Evolutionary conservation across 2,329 filamentous ascomycete species (phyloP), one percentile per base, ranked within the genome.

Genomic region (Scytalidium lignicola): DNA sequence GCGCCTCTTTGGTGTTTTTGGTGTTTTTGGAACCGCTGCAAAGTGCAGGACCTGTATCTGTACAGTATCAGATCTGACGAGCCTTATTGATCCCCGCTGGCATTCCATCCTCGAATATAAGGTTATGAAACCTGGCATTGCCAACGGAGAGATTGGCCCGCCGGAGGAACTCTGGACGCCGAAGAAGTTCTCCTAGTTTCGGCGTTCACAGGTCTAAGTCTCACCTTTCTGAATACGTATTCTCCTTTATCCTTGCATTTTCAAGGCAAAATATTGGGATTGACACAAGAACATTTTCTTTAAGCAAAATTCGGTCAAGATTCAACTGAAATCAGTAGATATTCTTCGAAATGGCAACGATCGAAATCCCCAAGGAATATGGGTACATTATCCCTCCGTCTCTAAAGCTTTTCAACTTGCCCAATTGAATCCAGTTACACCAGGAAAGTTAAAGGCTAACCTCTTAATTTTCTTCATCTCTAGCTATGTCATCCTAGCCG

Each of bases 401-500:
- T n/a, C 32, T 17, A 5, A 5, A 37, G 4, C n/a, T 4, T 37
- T 17, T 17, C 32, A 5, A 15, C 32, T 26, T 26, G 23, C 23
- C 10, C 23, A 26, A 37, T 37, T 15, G 32, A 4, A 13, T 7
- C 15, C 32, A 37, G 15, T 37, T 37, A 5, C 5, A 37, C 32
- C 32, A 37, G 15, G 15, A 37, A 17, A 37, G 6, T 13, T 15
- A 37, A 4, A 37, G 23, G 10, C 47, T 48, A 32, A 48, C n/a
- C 7, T n/a, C 5, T 32, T 5, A 6, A 6, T 32, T 39, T 15
- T 37, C n/a, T 37, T 37, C 32, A 13, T 26, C 23, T 26, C 10
- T 22, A 85, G 83, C 69, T 82, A 81, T 63, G 80, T 85, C 60
- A 72, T 86, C 47, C 70, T 74, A 46, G 76, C 73, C 42, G 80